phyloP scores from a whole-genome alignment of 352 stramenopile species.

The Blastocystis sp. region DNA sequence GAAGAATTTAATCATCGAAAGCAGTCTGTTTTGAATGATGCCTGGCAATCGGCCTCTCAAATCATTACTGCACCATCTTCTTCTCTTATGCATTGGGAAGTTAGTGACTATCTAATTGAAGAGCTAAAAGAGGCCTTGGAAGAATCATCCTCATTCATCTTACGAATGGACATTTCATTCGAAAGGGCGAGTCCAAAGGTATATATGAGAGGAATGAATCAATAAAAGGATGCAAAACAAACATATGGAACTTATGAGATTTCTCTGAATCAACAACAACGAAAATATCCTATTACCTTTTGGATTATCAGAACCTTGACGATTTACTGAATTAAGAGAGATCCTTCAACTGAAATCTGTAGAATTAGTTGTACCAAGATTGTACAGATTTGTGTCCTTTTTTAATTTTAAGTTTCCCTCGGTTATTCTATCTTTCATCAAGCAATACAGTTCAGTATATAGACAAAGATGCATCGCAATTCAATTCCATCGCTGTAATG shows the following conservation, averaged over 20 bases:
- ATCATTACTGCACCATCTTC: neutral
- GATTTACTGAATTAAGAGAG: no score
- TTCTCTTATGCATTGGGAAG: neutral
- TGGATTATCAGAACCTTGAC: neutral
- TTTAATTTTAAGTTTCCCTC: slow-evolving; percentile 6
- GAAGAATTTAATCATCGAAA: neutral
- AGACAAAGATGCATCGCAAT: neutral
- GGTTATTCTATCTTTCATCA: slow-evolving; percentile 54
- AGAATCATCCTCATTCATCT: neutral
- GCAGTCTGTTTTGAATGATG: slow-evolving; percentile 35
- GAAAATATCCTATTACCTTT: slow-evolving; percentile 18
- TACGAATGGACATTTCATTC: neutral
- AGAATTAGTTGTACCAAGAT: neutral
- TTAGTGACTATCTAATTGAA: neutral
- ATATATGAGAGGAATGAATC: neutral
- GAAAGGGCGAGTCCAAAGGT: neutral
- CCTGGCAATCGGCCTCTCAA: slow-evolving; percentile 1
- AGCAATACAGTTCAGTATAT: neutral
- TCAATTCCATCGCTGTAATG: neutral
- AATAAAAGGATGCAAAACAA: neutral
- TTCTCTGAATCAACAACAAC: neutral
- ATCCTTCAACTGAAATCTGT: neutral
- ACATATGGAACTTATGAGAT: neutral
- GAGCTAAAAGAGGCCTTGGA: neutral
- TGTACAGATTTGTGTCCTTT: neutral